Percentiles rank a stretch among this genome's conserved stretches.
phyloP scores from a whole-genome alignment of 2,329 filamentous ascomycete genomes.

The Cryphonectria japonica region DNA sequence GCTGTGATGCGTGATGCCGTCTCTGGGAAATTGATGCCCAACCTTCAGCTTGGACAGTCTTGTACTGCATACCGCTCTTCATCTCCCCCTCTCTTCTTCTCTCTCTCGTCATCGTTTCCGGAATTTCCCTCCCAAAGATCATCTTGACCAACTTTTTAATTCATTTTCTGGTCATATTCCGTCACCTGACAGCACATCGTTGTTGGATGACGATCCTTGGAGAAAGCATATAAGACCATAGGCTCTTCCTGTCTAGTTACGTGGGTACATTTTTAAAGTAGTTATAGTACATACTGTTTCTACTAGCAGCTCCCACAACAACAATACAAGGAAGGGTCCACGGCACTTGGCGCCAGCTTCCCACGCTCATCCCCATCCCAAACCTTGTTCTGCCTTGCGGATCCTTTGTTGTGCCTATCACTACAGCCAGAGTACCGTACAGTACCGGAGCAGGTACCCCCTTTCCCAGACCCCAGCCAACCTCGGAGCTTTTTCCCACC shows the following conservation, averaged over 20 bases:
- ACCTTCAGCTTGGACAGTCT: constrained; percentile 14
- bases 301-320: background rate
- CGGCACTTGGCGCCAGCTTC: constrained; percentile 12
- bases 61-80: constrained; percentile 17
- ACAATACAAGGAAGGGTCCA: constrained; percentile 7
- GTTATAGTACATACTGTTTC: background rate
- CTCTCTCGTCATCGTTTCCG: constrained; percentile 18
- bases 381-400: constrained; percentile 9
- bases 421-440: background rate
- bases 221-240: constrained; percentile 26
- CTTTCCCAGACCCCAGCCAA: constrained; percentile 9
- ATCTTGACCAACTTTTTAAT: constrained; percentile 8
- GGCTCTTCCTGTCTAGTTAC: constrained; percentile 6
- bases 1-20: constrained; percentile 10
- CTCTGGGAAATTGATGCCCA: constrained; percentile 28
- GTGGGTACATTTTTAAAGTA: constrained; percentile 14
- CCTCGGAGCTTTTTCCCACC: constrained; percentile 9
- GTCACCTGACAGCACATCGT: constrained; percentile 19
- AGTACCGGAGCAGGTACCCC: constrained; percentile 14
- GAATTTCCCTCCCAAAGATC: background rate
- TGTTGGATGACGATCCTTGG: constrained; percentile 6
- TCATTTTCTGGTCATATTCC: constrained; percentile 17
- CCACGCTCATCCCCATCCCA: constrained; percentile 12
- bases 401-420: background rate
- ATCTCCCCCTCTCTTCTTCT: background rate